Base-by-base conservation (phyloP, 306 rosid genomes). In the Clitoria ternatea region DNA sequence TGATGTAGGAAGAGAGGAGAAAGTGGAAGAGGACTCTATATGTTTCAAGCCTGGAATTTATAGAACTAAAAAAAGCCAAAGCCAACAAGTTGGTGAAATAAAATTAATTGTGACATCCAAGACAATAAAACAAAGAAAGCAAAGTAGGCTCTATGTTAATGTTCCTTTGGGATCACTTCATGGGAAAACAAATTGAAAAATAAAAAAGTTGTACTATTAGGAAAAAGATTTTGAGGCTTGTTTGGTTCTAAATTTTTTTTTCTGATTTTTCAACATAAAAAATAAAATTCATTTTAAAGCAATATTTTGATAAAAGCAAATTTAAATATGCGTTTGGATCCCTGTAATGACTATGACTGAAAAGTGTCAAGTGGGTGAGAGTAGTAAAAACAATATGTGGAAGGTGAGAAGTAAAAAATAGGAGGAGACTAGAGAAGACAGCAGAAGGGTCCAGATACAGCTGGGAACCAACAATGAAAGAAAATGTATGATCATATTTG, bases 401-500 rank as follows among this genome's bases (percentile, higher is more conserved):
- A 63, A 18, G 9, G 60, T 4, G 27, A 7, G 20, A 49, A 44
- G 26, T 48, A 32, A 30, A 61, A 63, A 33, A 12, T 29, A 7
- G 0, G 8, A 52, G 0, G 4, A 42, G 33, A 47, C 4, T 18
- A 64, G 77, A 65, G 79, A 54, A 71, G 69, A 62, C 76, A 68
- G 63, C 69, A 64, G 53, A 64, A 50, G 82, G 40, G 87, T 79
- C 82, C 89, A 70, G 36, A 47, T 70, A 84, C 87, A 87, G 96
- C 90, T 89, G 92, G 83, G 81, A 83, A 53, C 81, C 86, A 83
- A 85, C 85, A 68, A 72, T 66, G 45, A 69, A 7, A 43, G 62
- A 53, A 61, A 79, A 74, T 57, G 61, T 36, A 73, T 23, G 66
- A 75, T 63, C 68, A 52, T 12, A 55, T 54, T 77, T 19, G 35